Conservation (phyloP, 2,329 filamentous ascomycete species). For the Tolypocladium guangdongense region DNA sequence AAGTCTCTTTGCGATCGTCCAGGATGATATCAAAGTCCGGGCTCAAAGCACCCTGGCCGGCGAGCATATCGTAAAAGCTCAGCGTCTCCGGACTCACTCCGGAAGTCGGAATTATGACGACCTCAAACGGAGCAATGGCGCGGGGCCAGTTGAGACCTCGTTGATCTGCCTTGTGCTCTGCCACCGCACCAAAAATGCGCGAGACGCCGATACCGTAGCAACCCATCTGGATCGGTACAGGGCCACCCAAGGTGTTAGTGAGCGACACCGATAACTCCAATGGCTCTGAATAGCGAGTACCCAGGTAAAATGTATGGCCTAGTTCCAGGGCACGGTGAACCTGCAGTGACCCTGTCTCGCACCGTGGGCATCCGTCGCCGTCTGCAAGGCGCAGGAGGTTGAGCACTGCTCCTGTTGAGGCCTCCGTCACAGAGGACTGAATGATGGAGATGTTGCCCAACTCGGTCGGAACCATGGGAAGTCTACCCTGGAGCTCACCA, state of each 20-base stretch:
- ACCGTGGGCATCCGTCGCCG: conserved; percentile 66
- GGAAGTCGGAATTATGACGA: conserved; percentile 49
- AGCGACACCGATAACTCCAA: conserved; percentile 52
- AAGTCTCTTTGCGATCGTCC: conserved; percentile 57
- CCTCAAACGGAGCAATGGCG: conserved; percentile 75
- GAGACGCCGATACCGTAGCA: conserved; percentile 94
- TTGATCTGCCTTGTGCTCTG: conserved; percentile 60
- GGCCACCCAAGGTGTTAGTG: conserved; percentile 14
- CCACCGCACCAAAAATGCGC: conserved; percentile 77
- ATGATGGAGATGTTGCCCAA: conserved; percentile 2
- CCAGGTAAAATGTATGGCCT: conserved; percentile 90
- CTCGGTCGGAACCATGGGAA: conserved; percentile 14
- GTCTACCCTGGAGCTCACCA: conserved; percentile 9
- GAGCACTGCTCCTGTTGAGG: conserved; percentile 27
- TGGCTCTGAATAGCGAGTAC: conserved; percentile 74
- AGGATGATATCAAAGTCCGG: conserved; percentile 51
- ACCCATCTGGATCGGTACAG: conserved; percentile 72
- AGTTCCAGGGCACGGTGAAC: conserved; percentile 73
- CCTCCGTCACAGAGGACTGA: conserved; percentile 16
- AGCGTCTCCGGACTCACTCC: conserved; percentile 36
- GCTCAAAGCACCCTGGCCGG: conserved; percentile 3
- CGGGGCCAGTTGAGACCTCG: conserved; percentile 81
- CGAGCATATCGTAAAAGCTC: conserved; percentile 53
- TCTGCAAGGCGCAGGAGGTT: conserved; percentile 55
- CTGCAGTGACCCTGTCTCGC: conserved; percentile 48